Base-by-base conservation (phyloP, 2,329 filamentous ascomycete genomes). In the Dryadomyces quercivorus region DNA sequence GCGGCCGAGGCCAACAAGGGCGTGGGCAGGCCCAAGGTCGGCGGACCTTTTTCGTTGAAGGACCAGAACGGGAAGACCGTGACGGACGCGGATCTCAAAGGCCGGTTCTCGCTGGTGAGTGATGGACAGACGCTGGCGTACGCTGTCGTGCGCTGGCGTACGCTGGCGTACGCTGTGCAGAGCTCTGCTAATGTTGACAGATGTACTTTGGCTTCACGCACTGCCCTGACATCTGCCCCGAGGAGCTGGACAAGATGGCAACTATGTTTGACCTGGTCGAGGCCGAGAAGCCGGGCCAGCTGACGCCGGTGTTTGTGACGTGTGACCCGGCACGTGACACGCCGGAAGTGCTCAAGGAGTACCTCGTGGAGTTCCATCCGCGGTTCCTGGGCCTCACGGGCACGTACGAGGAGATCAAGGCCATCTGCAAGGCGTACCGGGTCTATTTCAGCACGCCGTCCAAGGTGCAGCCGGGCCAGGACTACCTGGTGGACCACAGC, bases 241-340 rank as follows among this genome's bases (percentile, higher is more conserved):
- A 98, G 66, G 93, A 98, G 72, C 85, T 98, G 63, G 93, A 98
- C 74, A 98, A 98, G 75, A 96, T 98, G 91, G 88, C 92, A n/a
- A 77, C 78, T 56, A 95, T 97, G 81, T 86, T 94, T 65, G 90
- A 98, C 66, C 74, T 80, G 7, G 77, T 85, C 47, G 73, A 82
- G 61, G 72, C 72, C 51, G 70, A 76, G 62, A 63, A 65, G 5
- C 75, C 78, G 2, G 70, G 69, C 48, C 63, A 75, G 51, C 71
- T 96, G 60, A 74, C 84, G 34, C 88, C 92, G 31, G 77, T 98
- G 56, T 97, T 98, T 70, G 88, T 98, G 61, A 95, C 90, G 48
- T 97, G 93, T 72, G 93, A 98, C 66, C 93, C 93, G 1, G 91
- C 83, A 48, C 84, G 93, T 61, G 93, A 98, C 71, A 90, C 84